Conservation (phyloP, 2,329 filamentous ascomycete species). For the Penicillium decumbens region DNA sequence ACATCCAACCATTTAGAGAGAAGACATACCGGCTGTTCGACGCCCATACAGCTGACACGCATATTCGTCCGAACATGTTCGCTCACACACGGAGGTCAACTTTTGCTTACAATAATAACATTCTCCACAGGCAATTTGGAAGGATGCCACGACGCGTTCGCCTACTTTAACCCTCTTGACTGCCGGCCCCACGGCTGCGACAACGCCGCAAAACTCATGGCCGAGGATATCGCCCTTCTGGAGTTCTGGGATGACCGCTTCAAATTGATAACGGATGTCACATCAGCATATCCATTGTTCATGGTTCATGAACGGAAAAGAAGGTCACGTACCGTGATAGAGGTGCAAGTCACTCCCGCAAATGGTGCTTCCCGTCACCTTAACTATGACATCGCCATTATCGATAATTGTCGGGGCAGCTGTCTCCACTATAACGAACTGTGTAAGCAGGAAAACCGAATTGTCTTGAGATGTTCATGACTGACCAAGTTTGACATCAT, state of each 20-base stretch:
- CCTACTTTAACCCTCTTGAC: slow-evolving; percentile 55
- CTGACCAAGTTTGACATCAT: slow-evolving; percentile 63
- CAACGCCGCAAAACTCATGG: slow-evolving; percentile 51
- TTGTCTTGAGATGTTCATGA: background rate
- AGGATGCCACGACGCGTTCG: slow-evolving; percentile 73
- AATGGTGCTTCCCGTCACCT: slow-evolving; percentile 63
- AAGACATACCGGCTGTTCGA: slow-evolving; percentile 59
- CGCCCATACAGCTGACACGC: slow-evolving; percentile 73
- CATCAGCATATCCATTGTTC: background rate
- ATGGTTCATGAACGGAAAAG: background rate
- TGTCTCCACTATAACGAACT: slow-evolving; percentile 49
- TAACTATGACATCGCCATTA: slow-evolving; percentile 71
- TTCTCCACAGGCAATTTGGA: slow-evolving; percentile 67
- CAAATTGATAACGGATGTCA: background rate
- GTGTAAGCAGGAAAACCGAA: background rate
- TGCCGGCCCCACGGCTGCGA: slow-evolving; percentile 52
- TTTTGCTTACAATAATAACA: slow-evolving; percentile 79
- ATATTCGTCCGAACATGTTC: slow-evolving; percentile 68
- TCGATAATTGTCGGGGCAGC: slow-evolving; percentile 70
- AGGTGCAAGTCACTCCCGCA: slow-evolving; percentile 58
- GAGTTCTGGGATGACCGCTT: slow-evolving; percentile 52
- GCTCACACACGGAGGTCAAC: slow-evolving; percentile 72
- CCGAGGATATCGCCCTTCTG: slow-evolving; percentile 64
- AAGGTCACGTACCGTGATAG: slow-evolving; percentile 31
- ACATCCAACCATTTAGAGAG: background rate